Conservation (phyloP, 2,329 filamentous ascomycete genomes). For the Talaromyces sp. region DNA sequence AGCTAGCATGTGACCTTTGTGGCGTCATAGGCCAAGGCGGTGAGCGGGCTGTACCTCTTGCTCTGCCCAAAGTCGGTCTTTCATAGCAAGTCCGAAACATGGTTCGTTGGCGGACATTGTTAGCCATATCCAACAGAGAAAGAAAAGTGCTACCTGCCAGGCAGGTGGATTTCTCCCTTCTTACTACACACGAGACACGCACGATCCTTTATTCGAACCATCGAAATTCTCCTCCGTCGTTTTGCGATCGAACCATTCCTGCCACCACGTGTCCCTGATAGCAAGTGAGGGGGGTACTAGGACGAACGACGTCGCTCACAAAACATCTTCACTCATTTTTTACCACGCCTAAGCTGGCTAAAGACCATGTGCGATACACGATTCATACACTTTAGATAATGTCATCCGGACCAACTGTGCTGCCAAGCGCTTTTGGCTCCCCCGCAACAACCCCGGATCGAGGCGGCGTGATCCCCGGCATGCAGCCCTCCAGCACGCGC, state of each 20-base stretch:
- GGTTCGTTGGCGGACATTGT: neutral
- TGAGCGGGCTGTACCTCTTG: slow-evolving; percentile 21
- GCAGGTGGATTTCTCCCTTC: neutral
- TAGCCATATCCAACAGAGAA: neutral
- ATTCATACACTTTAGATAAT: slow-evolving; percentile 28
- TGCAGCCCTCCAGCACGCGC: slow-evolving; percentile 28
- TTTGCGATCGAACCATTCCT: neutral
- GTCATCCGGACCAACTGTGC: slow-evolving; percentile 37
- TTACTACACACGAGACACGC: neutral
- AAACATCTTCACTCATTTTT: slow-evolving; percentile 1
- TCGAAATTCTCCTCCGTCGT: neutral
- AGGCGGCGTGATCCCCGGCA: slow-evolving; percentile 26
- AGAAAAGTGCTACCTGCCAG: slow-evolving; percentile 4
- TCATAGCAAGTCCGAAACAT: neutral
- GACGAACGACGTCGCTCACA: slow-evolving; percentile 1
- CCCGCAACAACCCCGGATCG: slow-evolving; percentile 30
- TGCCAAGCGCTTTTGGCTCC: slow-evolving; percentile 35
- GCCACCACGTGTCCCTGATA: slow-evolving; percentile 7
- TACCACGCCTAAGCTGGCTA: neutral
- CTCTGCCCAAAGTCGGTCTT: neutral
- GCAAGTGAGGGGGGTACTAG: slow-evolving; percentile 13
- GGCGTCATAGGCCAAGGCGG: slow-evolving; percentile 37
- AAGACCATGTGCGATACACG: slow-evolving; percentile 26
- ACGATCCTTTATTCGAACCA: neutral
- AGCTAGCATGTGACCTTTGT: slow-evolving; percentile 13